Evolutionary conservation across 805 yeast genomes (phyloP).

Genomic region (Lipomyces japonicus): DNA sequence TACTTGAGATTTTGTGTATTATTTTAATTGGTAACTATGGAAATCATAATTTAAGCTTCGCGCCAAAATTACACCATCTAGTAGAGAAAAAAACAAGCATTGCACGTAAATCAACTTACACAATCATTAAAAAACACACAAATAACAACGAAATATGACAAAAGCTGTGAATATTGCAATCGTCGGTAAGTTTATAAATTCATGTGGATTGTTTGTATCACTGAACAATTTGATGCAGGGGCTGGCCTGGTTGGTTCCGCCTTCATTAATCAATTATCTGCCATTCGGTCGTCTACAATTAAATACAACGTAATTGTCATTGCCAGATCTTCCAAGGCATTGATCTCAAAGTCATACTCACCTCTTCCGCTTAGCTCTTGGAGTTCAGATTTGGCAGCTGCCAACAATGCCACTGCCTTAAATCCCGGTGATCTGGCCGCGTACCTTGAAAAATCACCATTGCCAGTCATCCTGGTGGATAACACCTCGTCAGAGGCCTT

Average conservation of each 20-base stretch:
- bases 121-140: no score
- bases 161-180: slow-evolving; percentile 64
- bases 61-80: no score
- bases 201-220: background rate
- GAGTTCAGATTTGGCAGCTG: slow-evolving; percentile 47
- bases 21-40: no score
- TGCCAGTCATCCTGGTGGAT: slow-evolving; percentile 82
- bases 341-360: slow-evolving; percentile 62
- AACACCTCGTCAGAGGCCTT: slow-evolving; percentile 83
- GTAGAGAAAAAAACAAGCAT: no score
- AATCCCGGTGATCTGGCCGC: slow-evolving; percentile 55
- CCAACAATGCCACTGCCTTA: slow-evolving; percentile 48
- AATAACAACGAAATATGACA: slow-evolving; percentile 44
- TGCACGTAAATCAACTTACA: no score
- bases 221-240: slow-evolving; percentile 39
- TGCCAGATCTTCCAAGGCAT: slow-evolving; percentile 69
- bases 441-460: slow-evolving; percentile 60
- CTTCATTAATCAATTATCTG: slow-evolving; percentile 61
- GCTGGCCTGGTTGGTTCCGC: slow-evolving; percentile 96
- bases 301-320: slow-evolving; percentile 74
- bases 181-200: slow-evolving; percentile 46
- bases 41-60: no score
- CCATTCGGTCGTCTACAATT: slow-evolving; percentile 44
- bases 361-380: slow-evolving; percentile 66
- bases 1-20: background rate